Conservation (phyloP, 2,329 filamentous ascomycete genomes). For the Botrytis galanthina region DNA sequence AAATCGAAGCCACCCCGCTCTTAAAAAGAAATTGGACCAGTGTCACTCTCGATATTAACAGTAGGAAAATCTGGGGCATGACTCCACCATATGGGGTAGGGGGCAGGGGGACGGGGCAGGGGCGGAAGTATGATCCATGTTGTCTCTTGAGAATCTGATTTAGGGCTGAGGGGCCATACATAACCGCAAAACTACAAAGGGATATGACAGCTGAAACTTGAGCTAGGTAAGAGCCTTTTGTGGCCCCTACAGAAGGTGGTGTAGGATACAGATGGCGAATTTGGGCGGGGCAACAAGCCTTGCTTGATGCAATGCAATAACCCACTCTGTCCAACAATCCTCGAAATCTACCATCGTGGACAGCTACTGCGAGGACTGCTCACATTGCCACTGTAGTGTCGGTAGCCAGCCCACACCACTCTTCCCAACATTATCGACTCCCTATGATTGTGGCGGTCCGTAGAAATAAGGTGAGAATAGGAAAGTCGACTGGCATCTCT, state of each 20-base stretch:
- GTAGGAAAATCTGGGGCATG: not conserved
- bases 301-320: slow-evolving; percentile 5
- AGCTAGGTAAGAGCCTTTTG: not conserved
- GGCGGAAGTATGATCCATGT: not conserved
- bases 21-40: not conserved
- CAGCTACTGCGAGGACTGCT: slow-evolving; percentile 10
- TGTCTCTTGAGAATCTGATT: not conserved
- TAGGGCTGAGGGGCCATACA: not conserved
- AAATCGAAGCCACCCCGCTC: not conserved
- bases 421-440: not conserved
- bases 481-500: not conserved
- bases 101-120: not conserved
- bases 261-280: slow-evolving; percentile 5
- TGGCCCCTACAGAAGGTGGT: not conserved
- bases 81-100: not conserved
- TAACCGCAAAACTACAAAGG: not conserved
- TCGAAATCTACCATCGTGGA: not conserved
- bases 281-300: slow-evolving; percentile 17
- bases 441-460: not conserved
- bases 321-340: not conserved
- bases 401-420: not conserved
- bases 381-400: slow-evolving; percentile 5
- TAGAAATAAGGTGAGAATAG: not conserved
- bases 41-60: not conserved
- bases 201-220: not conserved